Percentiles rank a stretch among this genome's conserved stretches.
These are phyloP conservation scores for Pythium scleroteichum DNA, from an alignment of 352 stramenopile species.

Conservation along the genomic window DNA sequence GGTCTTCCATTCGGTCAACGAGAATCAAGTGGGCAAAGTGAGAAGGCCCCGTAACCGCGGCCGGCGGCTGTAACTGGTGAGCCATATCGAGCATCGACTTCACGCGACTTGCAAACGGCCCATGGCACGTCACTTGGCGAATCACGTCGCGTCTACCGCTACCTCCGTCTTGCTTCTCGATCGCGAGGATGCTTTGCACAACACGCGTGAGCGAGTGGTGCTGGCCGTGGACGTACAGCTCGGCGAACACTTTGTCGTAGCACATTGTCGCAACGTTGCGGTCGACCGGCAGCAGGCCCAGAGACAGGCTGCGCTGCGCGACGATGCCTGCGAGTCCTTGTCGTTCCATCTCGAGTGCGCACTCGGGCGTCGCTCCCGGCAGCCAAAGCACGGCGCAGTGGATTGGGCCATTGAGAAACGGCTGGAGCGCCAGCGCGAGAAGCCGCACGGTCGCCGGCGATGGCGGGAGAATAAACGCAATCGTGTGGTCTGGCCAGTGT, in stretches of 20 bases:
- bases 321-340: conserved; percentile 63
- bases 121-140: conserved; percentile 45
- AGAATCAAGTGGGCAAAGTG: conserved; percentile 62
- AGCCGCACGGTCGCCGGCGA: conserved; percentile 49
- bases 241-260: conserved; percentile 63
- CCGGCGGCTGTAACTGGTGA: conserved; percentile 29
- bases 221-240: conserved; percentile 71
- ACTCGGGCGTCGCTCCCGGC: conserved; percentile 53
- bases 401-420: conserved; percentile 28
- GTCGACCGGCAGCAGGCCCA: conserved; percentile 67
- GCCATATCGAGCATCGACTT: conserved; percentile 66
- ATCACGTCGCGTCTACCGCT: conserved; percentile 18
- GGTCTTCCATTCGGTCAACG: conserved; percentile 79
- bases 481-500: conserved; percentile 27
- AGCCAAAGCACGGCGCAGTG: conserved; percentile 63
- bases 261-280: conserved; percentile 56
- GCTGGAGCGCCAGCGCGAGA: conserved; percentile 33
- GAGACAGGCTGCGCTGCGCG: conserved; percentile 47
- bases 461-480: conserved; percentile 63
- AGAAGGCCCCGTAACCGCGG: neutral
- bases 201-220: conserved; percentile 60
- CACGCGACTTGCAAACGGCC: conserved; percentile 53
- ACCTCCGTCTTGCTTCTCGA: conserved; percentile 42
- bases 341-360: conserved; percentile 71
- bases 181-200: conserved; percentile 58